Evolutionary conservation across 2,329 filamentous ascomycete species (phyloP).

Genomic region (Colletotrichum chrysophilum): DNA sequence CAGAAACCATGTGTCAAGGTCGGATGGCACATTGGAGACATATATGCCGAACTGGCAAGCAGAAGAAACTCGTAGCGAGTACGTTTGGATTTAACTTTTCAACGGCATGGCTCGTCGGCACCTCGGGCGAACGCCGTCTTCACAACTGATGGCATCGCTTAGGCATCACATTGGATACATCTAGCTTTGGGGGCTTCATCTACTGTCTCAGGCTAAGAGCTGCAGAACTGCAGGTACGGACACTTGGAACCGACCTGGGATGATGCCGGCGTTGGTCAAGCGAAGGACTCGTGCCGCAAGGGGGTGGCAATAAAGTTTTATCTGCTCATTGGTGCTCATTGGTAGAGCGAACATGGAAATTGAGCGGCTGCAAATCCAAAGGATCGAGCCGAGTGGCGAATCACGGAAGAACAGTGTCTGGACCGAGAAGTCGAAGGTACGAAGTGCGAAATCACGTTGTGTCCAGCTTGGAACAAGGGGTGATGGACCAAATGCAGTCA

Average conservation of each 20-base stretch:
- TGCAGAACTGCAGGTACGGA: not conserved
- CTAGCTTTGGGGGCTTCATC: not conserved
- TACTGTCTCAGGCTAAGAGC: not conserved
- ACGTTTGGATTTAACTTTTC: not conserved
- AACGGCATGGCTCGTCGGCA: not conserved
- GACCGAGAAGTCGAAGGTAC: not conserved
- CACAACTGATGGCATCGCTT: not conserved
- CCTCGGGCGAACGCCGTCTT: not conserved
- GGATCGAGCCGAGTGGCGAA: not conserved
- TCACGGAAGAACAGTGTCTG: not conserved
- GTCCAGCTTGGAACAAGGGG: not conserved
- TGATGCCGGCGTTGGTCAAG: not conserved
- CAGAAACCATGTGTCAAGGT: not conserved
- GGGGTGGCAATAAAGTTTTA: not conserved
- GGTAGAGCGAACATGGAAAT: not conserved
- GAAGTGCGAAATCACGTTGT: not conserved
- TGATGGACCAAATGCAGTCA: not conserved
- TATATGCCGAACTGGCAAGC: not conserved
- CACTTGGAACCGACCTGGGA: not conserved
- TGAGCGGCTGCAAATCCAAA: not conserved
- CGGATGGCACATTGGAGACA: not conserved
- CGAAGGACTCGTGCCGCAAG: not conserved
- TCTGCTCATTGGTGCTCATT: not conserved
- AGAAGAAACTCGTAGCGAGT: not conserved
- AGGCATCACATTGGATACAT: not conserved